These are phyloP conservation scores for Waltergamsia citrina DNA, from an alignment of 2,329 filamentous ascomycete genomes.

Conservation along the genomic window DNA sequence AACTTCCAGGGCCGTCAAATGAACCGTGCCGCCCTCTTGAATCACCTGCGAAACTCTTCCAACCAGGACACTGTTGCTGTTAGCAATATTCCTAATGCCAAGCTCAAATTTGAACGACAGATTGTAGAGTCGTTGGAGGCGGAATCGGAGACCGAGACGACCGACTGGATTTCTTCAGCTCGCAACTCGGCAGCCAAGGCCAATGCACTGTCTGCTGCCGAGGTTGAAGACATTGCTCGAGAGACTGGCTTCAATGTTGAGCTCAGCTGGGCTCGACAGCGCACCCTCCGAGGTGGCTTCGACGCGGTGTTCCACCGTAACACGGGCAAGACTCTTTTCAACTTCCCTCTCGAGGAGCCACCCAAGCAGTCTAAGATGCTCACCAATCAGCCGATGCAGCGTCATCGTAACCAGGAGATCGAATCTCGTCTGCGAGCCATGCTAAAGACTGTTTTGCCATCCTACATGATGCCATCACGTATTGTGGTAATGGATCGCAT, in stretches of 20 bases:
- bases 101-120: conserved; percentile 16
- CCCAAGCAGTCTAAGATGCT: conserved; percentile 2
- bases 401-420: conserved; percentile 3
- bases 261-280: conserved; percentile 31
- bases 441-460: conserved; percentile 6
- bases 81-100: conserved; percentile 16
- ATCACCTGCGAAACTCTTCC: conserved; percentile 5
- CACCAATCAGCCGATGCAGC: conserved; percentile 9
- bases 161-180: conserved; percentile 6
- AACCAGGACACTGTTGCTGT: conserved; percentile 6
- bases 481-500: conserved; percentile 7
- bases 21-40: conserved; percentile 5
- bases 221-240: conserved; percentile 12
- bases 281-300: conserved; percentile 12
- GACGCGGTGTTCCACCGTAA: conserved; percentile 23
- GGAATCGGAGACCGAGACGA: conserved; percentile 1
- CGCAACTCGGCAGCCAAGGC: conserved; percentile 1
- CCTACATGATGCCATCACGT: conserved; percentile 8
- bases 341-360: conserved; percentile 12
- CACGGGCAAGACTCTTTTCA: conserved; percentile 13
- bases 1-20: conserved; percentile 8
- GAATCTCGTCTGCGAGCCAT: background rate
- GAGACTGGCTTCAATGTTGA: conserved; percentile 35
- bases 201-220: conserved; percentile 7
- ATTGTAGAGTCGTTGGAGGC: conserved; percentile 8